Evolutionary conservation across 2,329 filamentous ascomycete species (phyloP).

Genomic region (Colletotrichum sp.): DNA sequence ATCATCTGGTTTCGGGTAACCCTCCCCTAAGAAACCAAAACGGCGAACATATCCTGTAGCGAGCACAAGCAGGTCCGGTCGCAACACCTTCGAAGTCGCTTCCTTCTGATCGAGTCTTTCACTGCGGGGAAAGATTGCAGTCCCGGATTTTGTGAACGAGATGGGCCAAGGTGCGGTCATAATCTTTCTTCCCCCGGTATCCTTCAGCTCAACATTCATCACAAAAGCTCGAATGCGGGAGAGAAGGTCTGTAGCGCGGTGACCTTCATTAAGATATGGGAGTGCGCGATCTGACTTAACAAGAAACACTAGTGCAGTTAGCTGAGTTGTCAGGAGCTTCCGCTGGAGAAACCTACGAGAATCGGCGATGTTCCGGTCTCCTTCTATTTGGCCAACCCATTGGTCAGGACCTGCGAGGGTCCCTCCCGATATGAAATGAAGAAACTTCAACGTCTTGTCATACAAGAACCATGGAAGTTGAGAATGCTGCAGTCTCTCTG

Average conservation of each 20-base stretch:
- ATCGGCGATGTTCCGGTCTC: conserved; percentile 38
- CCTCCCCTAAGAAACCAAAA: conserved; percentile 43
- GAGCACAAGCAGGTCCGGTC: conserved; percentile 49
- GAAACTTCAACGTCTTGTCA: conserved; percentile 46
- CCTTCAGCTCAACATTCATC: conserved; percentile 43
- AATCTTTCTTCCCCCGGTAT: conserved; percentile 43
- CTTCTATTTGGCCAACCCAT: conserved; percentile 50
- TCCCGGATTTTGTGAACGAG: conserved; percentile 38
- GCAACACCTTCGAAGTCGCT: conserved; percentile 30
- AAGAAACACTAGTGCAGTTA: conserved; percentile 41
- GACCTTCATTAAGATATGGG: conserved; percentile 45
- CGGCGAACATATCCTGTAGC: conserved; percentile 50
- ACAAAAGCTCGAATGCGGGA: conserved; percentile 40
- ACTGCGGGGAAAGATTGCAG: conserved; percentile 37
- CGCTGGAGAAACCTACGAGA: conserved; percentile 29
- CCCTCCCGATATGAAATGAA: conserved; percentile 48
- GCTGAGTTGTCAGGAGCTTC: background rate
- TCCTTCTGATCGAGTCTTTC: conserved; percentile 31
- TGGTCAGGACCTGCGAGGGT: conserved; percentile 51
- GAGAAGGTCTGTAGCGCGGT: conserved; percentile 34
- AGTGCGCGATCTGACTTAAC: conserved; percentile 47
- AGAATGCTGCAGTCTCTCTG: conserved; percentile 48
- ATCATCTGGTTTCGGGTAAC: conserved; percentile 50
- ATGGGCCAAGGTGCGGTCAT: conserved; percentile 49
- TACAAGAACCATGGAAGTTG: conserved; percentile 50